Evolutionary conservation across 495 filamentous ascomycete genomes (phyloP).

Genomic region (Halenospora varia): DNA sequence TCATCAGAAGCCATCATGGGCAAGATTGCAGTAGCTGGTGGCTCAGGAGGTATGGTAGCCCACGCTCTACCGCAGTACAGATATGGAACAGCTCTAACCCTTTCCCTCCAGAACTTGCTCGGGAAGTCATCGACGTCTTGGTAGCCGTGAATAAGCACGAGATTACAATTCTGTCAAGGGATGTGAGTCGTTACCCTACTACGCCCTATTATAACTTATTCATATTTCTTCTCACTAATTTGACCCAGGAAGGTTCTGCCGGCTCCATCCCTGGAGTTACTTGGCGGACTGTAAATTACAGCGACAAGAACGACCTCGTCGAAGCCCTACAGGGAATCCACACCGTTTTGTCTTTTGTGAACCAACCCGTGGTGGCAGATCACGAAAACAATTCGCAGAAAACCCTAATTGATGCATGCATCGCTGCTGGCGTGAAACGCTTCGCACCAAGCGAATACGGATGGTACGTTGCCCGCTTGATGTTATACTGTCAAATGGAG

Average conservation of each 20-base stretch:
- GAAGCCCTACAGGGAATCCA: conserved; percentile 42
- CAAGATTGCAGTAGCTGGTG: conserved; percentile 51
- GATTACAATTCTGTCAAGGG: conserved; percentile 43
- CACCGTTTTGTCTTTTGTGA: conserved; percentile 53
- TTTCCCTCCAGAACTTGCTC: conserved; percentile 41
- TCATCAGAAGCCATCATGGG: conserved; percentile 39
- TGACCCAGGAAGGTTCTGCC: conserved; percentile 18
- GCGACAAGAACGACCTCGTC: conserved; percentile 31
- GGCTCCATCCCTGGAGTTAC: conserved; percentile 19
- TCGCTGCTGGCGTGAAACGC: conserved; percentile 54
- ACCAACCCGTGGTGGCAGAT: conserved; percentile 30
- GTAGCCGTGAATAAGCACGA: conserved; percentile 47
- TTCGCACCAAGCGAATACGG: conserved; percentile 67
- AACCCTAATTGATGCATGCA: conserved; percentile 55
- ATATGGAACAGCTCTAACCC: conserved; percentile 1
- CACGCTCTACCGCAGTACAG: not conserved
- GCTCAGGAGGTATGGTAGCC: conserved; percentile 39
- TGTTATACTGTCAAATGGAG: not conserved
- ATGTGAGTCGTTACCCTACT: conserved; percentile 25
- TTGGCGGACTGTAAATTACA: conserved; percentile 43
- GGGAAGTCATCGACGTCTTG: conserved; percentile 51
- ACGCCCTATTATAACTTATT: not conserved
- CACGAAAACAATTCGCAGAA: conserved; percentile 25
- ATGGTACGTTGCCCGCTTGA: conserved; percentile 4
- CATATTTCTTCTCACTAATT: conserved; percentile 12